Conservation (phyloP, 2,329 filamentous ascomycete genomes). For the Microcyclospora pomicola region DNA sequence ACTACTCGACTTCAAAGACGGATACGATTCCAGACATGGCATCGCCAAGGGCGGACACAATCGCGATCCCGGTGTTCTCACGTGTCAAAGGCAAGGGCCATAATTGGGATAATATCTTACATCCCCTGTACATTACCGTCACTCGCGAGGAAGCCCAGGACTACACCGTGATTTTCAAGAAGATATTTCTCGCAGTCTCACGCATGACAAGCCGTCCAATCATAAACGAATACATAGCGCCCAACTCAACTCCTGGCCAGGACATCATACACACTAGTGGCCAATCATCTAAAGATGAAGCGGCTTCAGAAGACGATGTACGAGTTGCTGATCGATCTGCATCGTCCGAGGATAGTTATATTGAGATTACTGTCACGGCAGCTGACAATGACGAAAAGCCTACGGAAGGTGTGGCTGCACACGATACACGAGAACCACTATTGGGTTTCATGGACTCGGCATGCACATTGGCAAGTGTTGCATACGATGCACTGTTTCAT, state of each 20-base stretch:
- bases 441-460: conserved; percentile 16
- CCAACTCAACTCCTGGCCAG: too few relatives aligned
- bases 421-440: conserved; percentile 10
- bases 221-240: conserved; percentile 34
- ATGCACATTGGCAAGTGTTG: conserved; percentile 40
- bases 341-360: conserved; percentile 77
- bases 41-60: conserved; percentile 47
- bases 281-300: conserved; percentile 31
- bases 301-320: conserved; percentile 28
- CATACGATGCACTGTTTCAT: conserved; percentile 59
- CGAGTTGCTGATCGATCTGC: conserved; percentile 67
- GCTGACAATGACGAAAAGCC: not conserved
- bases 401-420: conserved; percentile 3
- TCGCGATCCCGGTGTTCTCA: conserved; percentile 59
- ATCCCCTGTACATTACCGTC: conserved; percentile 55
- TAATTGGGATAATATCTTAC: conserved; percentile 14
- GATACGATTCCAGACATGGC: conserved; percentile 41
- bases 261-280: not conserved
- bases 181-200: conserved; percentile 61
- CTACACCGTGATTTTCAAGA: conserved; percentile 62
- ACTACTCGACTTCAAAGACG: conserved; percentile 34
- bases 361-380: conserved; percentile 64
- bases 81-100: conserved; percentile 29
- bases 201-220: conserved; percentile 61
- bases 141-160: conserved; percentile 56